phyloP scores from a whole-genome alignment of 352 stramenopile genomes.

The Phytophthora lateralis region DNA sequence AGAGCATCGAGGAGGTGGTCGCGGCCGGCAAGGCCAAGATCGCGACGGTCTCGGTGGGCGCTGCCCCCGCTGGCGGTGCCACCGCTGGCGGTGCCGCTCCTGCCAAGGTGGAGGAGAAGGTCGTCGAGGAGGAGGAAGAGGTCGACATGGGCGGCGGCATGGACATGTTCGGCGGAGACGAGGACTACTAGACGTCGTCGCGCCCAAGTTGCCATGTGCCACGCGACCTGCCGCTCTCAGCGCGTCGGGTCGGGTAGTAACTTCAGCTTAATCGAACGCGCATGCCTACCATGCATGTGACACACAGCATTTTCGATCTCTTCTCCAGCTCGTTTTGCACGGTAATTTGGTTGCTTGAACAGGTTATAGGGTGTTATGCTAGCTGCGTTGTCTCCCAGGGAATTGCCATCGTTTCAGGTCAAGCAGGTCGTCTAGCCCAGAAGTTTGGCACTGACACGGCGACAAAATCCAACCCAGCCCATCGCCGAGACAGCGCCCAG shows the following conservation, averaged over 20 bases:
- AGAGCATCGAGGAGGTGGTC: slow-evolving; percentile 89
- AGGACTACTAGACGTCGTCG: slow-evolving; percentile 74
- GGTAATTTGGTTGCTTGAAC: slow-evolving; percentile 18
- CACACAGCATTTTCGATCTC: slow-evolving; percentile 36
- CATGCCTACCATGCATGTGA: slow-evolving; percentile 43
- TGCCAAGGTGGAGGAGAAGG: slow-evolving; percentile 74
- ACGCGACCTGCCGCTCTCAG: slow-evolving; percentile 7
- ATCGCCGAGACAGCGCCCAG: slow-evolving; percentile 76
- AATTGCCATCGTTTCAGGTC: slow-evolving; percentile 1
- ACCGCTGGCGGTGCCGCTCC: slow-evolving; percentile 44
- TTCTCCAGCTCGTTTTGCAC: neutral
- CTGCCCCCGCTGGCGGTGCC: slow-evolving; percentile 43
- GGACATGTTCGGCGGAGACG: slow-evolving; percentile 87
- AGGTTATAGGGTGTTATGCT: slow-evolving; percentile 17
- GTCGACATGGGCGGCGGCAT: slow-evolving; percentile 80
- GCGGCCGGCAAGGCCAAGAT: slow-evolving; percentile 87
- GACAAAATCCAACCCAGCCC: slow-evolving; percentile 77
- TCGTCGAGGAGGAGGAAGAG: slow-evolving; percentile 78
- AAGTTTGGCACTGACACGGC: slow-evolving; percentile 73
- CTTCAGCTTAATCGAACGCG: slow-evolving; percentile 57
- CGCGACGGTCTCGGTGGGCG: slow-evolving; percentile 77
- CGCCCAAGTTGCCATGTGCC: neutral
- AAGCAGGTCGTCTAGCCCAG: slow-evolving; percentile 41
- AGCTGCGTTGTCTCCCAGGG: slow-evolving; percentile 3
- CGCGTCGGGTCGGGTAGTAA: slow-evolving; percentile 37